Base-by-base conservation (phyloP, 78 protist species). In the Dictyostelium citrinum region DNA sequence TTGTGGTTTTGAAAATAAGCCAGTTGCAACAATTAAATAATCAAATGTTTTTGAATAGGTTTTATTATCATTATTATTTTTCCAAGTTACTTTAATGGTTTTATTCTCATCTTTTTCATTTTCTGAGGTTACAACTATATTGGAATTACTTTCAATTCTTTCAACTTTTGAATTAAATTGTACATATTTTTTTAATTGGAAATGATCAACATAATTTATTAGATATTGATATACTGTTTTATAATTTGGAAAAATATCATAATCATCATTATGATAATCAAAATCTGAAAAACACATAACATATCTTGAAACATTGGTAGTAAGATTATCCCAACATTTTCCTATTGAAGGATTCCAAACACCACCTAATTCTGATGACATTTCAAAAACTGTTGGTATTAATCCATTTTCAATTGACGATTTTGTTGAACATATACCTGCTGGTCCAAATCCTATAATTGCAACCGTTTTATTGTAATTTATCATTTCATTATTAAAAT, bases 351-450 rank as follows among this genome's bases (percentile, higher is more conserved):
- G 45, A 20, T 14, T 20, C 80, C 80, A 74, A 17, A 33, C n/a
- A 20, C 80, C 80, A 22, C 80, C 80, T 0, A 74, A 16, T 27
- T 33, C 29, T 6, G 46, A 16, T 33, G 31, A 20, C 43, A 33
- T 74, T 74, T 74, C 80, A 37, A 74, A 74, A 22, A 74, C 45
- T 22, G 80, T 74, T 39, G 80, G 80, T 37, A n/a, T 37, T 20
- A 37, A 74, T 12, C 43, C 51, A 68, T 68, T 68, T 74, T 74
- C 80, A 5, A 74, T 37, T 27, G 51, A 37, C 2, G 27, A 39
- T 74, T 39, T 74, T 8, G 33, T 9, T 20, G 31, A 39, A 74
- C 31, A n/a, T 74, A 74, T 33, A 5, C 80, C 80, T 22, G 31
- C 45, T 39, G 80, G 55, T 11, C 80, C 80, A 37, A 6, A 37